Evolutionary conservation across 2,329 filamentous ascomycete genomes (phyloP).

Genomic region (Corinectria fuckeliana): DNA sequence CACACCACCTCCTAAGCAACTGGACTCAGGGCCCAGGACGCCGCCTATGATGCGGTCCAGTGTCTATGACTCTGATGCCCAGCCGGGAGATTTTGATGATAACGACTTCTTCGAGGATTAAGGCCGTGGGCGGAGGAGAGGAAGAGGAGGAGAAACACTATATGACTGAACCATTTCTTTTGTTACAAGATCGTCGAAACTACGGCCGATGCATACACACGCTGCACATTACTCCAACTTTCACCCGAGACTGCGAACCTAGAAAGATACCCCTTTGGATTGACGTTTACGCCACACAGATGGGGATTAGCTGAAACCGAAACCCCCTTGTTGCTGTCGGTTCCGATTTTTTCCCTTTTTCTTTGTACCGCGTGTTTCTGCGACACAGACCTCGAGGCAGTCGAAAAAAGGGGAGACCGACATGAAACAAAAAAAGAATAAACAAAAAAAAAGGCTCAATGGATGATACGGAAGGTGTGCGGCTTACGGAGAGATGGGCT

Average conservation of each 20-base stretch:
- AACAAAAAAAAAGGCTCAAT: constrained; percentile 19
- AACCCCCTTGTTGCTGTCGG: constrained; percentile 10
- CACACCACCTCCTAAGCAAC: constrained; percentile 49
- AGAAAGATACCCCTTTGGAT: constrained; percentile 52
- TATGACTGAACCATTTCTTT: constrained; percentile 34
- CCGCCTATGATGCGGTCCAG: constrained; percentile 67
- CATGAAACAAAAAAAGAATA: constrained; percentile 8
- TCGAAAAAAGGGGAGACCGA: constrained; percentile 12
- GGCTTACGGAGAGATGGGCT: constrained; percentile 18
- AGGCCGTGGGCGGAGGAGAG: constrained; percentile 14
- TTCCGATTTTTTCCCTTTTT: constrained; percentile 23
- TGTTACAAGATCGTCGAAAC: constrained; percentile 35
- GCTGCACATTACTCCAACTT: constrained; percentile 35
- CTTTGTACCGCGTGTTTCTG: constrained; percentile 17
- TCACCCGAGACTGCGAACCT: constrained; percentile 44
- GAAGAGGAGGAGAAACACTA: constrained; percentile 13
- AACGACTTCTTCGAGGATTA: constrained; percentile 63
- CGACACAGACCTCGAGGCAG: constrained; percentile 10
- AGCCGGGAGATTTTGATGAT: constrained; percentile 64
- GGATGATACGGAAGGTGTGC: constrained; percentile 15
- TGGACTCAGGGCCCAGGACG: constrained; percentile 56
- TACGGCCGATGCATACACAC: constrained; percentile 34
- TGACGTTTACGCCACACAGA: constrained; percentile 40
- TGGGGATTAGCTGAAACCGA: constrained; percentile 24
- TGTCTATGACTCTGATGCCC: constrained; percentile 67